These are phyloP conservation scores for Cenchrus americanus DNA, from an alignment of 176 grass and related monocot genomes.

Conservation along the genomic window DNA sequence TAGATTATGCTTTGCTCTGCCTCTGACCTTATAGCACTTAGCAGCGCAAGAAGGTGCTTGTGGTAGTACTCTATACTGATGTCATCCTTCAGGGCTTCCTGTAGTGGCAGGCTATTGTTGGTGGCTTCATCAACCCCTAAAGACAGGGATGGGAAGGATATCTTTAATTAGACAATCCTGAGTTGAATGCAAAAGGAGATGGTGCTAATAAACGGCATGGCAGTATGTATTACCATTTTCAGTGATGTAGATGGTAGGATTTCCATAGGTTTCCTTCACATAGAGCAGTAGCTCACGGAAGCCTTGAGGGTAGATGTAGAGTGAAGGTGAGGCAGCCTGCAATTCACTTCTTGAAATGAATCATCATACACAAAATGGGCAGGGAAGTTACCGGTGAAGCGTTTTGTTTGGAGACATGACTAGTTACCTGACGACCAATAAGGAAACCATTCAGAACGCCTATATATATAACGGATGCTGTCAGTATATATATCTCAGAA, in stretches of 20 bases:
- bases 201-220: too few species aligned
- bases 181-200: too few species aligned
- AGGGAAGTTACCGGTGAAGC: too few species aligned
- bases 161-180: too few species aligned
- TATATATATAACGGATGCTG: not conserved
- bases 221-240: conserved; percentile 48
- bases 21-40: conserved; percentile 56
- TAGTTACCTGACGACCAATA: conserved; percentile 59
- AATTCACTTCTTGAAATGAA: too few species aligned
- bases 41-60: conserved; percentile 50
- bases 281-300: conserved; percentile 51
- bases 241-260: conserved; percentile 54
- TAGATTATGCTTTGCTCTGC: too few species aligned
- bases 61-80: conserved; percentile 58
- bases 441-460: conserved; percentile 54
- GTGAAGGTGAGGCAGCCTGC: conserved; percentile 41
- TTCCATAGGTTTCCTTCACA: conserved; percentile 50
- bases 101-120: conserved; percentile 25
- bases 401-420: too few species aligned
- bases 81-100: conserved; percentile 65
- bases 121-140: conserved; percentile 47
- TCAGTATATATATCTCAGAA: too few species aligned
- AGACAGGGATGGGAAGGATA: not conserved
- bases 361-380: too few species aligned
- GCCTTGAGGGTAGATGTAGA: conserved; percentile 56